These are phyloP conservation scores for Monilinia laxa DNA, from an alignment of 2,329 filamentous ascomycete species.

Conservation along the genomic window DNA sequence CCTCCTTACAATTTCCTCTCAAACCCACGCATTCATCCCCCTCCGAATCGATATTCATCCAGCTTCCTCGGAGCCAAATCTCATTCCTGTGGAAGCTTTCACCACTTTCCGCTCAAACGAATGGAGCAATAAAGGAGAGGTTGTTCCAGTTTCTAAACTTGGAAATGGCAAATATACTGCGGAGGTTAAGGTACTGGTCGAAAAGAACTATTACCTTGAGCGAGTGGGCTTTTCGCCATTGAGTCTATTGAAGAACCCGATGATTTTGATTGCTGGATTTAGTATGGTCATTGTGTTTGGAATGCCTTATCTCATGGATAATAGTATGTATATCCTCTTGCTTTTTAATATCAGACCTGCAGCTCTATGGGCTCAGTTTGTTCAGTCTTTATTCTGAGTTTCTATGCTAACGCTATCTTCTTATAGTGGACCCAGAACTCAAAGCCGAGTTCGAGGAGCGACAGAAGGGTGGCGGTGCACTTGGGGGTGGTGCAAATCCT, in stretches of 20 bases:
- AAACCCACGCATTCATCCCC: slow-evolving; percentile 73
- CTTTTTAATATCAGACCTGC: not conserved
- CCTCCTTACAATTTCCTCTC: slow-evolving; percentile 75
- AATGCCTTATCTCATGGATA: slow-evolving; percentile 93
- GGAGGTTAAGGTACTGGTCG: slow-evolving; percentile 27
- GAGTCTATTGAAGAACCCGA: slow-evolving; percentile 85
- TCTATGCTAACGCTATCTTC: slow-evolving; percentile 22
- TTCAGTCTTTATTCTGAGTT: slow-evolving; percentile 6
- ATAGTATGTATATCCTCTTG: slow-evolving; percentile 63
- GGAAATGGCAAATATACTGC: slow-evolving; percentile 19
- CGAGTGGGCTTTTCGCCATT: slow-evolving; percentile 74
- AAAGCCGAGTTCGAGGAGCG: slow-evolving; percentile 89
- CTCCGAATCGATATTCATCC: slow-evolving; percentile 70
- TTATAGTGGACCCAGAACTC: slow-evolving; percentile 91
- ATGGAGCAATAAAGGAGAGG: slow-evolving; percentile 82
- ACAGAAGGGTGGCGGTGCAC: slow-evolving; percentile 58
- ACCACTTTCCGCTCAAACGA: slow-evolving; percentile 87
- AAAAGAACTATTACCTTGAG: slow-evolving; percentile 75
- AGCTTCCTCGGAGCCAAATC: slow-evolving; percentile 37
- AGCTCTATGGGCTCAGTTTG: not conserved
- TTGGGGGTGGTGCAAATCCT: slow-evolving; percentile 48
- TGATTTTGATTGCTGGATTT: slow-evolving; percentile 89
- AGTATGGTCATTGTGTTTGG: slow-evolving; percentile 83
- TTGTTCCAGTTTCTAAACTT: slow-evolving; percentile 43
- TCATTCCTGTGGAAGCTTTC: slow-evolving; percentile 60